Base-by-base conservation (phyloP, 495 filamentous ascomycete species). In the Podospora pseudopauciseta region DNA sequence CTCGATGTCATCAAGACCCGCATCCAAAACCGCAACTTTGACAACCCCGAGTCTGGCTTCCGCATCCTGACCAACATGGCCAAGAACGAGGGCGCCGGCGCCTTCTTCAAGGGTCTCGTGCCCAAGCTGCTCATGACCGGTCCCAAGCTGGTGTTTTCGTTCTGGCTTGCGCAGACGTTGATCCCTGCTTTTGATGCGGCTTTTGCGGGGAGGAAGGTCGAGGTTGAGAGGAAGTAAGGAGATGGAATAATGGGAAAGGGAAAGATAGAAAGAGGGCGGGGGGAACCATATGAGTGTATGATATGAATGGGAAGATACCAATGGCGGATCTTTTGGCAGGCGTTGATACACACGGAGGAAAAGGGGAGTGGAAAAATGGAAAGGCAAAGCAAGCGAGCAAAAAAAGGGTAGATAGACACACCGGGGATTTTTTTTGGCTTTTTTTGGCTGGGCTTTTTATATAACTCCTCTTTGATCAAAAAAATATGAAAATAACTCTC, bases 11-110 rank as follows among this genome's bases (percentile, higher is more conserved):
- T 99, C 86, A 99, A 99, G 86, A 99, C 95, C 65, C 87, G 95
- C 75, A 98, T 99, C 76, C 95, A 99, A 84, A 99, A 98, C 83
- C 88, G 91, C 77, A 98, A 99, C 82, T 99, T 99, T 77, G 96
- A 99, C 68, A 92, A 95, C 83, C 93, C 92, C 67, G 93, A 97
- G 83, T 90, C 90, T 70, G 95, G 95, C 60, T 92, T 97, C 87
- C 86, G 86, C 68, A 97, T 99, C 74, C 79, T 84, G 63, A 86
- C 88, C 23, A 97, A 91, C 72, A 99, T 99, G 95, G 84, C 90
- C 60, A 89, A 87, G 85, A 86, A 96, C 68, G 95, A 99, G 81
- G 95, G 95, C 11, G 71, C 88, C 67, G 81, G 84, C 26, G 88
- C 89, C 67, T 97, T 99, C 87, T 99, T 99, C 87, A 99, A 99